These are phyloP conservation scores for Xanthoparmelia taractica DNA, from an alignment of 495 filamentous ascomycete species.

Conservation along the genomic window DNA sequence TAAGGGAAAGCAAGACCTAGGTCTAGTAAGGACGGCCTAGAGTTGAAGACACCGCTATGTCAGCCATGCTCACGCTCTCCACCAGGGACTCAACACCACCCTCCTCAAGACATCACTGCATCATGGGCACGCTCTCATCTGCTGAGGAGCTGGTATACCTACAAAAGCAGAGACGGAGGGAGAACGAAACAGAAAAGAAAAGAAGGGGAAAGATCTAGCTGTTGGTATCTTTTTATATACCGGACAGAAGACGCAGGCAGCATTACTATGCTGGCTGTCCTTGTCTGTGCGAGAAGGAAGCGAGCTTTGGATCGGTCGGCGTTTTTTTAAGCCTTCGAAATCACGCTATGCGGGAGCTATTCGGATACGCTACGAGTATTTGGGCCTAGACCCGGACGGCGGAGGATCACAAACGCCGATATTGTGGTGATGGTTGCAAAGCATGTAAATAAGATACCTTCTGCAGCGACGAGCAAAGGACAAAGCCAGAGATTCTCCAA, in stretches of 20 bases:
- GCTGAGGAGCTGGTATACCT: not conserved
- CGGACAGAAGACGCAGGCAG: not conserved
- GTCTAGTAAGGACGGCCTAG: not conserved
- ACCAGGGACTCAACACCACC: not conserved
- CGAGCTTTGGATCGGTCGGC: not conserved
- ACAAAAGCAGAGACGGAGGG: not conserved
- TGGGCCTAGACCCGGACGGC: not conserved
- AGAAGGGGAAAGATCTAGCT: too few species aligned
- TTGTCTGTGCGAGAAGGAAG: not conserved
- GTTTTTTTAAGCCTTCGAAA: not conserved
- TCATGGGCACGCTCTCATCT: not conserved
- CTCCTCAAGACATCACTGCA: not conserved
- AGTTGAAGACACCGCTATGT: not conserved
- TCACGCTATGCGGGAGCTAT: slow-evolving; percentile 1
- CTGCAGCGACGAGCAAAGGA: not conserved
- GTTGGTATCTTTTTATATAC: not conserved
- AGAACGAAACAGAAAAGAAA: not conserved
- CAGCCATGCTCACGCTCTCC: not conserved
- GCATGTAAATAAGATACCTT: not conserved
- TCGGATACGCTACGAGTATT: not conserved
- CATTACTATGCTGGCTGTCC: not conserved
- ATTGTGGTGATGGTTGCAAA: not conserved
- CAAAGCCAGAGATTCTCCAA: not conserved
- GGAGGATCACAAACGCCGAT: slow-evolving; percentile 1
- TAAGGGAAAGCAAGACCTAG: not conserved